Conservation (phyloP, 2,329 filamentous ascomycete genomes). For the Alternaria conjuncta region DNA sequence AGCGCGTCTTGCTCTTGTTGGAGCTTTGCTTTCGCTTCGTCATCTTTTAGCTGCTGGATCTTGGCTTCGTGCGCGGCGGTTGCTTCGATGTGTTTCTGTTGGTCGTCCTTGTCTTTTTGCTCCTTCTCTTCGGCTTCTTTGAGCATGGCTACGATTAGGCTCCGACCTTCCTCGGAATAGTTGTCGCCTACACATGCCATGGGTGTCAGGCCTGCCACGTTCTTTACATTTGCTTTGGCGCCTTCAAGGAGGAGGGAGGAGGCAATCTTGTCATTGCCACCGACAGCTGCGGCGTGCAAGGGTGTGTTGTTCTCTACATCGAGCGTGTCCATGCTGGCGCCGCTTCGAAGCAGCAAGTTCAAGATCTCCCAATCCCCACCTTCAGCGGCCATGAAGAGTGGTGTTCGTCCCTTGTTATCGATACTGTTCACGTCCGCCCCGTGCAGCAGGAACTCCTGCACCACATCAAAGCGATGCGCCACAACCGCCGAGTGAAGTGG, state of each 20-base stretch:
- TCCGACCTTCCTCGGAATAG: constrained; percentile 22
- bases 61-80: constrained; percentile 10
- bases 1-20: constrained; percentile 3
- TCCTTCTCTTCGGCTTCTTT: constrained; percentile 27
- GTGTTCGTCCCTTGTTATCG: constrained; percentile 25
- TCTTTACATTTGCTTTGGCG: constrained; percentile 22
- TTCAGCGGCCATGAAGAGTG: constrained; percentile 31
- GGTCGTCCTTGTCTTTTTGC: constrained; percentile 8
- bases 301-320: constrained; percentile 29
- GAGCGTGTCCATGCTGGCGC: constrained; percentile 20
- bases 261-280: constrained; percentile 23
- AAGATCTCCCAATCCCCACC: constrained; percentile 29
- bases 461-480: constrained; percentile 31
- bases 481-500: constrained; percentile 37
- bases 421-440: constrained; percentile 22
- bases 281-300: constrained; percentile 27
- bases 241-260: constrained; percentile 24
- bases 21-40: constrained; percentile 7
- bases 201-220: constrained; percentile 25
- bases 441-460: constrained; percentile 31
- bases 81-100: constrained; percentile 8
- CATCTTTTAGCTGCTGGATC: constrained; percentile 10
- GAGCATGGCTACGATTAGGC: constrained; percentile 27
- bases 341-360: constrained; percentile 23
- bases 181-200: constrained; percentile 19